Percentiles rank a stretch among this genome's conserved stretches.
These are phyloP conservation scores for Daldinia eschscholtzii DNA, from an alignment of 2,329 filamentous ascomycete genomes.

Conservation along the genomic window DNA sequence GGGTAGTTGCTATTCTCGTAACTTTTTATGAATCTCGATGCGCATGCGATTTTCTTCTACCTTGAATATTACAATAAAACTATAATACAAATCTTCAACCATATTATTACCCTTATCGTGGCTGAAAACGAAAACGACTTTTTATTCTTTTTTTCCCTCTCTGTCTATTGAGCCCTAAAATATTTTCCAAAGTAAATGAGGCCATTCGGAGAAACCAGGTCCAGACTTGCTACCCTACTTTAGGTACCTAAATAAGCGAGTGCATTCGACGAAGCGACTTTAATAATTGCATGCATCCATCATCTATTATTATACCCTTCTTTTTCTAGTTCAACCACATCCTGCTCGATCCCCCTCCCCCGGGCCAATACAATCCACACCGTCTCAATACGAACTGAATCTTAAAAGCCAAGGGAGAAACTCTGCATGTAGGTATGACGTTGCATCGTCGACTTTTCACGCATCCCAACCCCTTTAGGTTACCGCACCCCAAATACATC, in stretches of 20 bases:
- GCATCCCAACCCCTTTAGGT: conserved; percentile 34
- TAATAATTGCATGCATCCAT: conserved; percentile 8
- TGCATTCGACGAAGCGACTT: not conserved
- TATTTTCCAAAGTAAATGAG: conserved; percentile 2
- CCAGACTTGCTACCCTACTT: not conserved
- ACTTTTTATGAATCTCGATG: conserved; percentile 30
- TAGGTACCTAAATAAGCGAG: conserved; percentile 1
- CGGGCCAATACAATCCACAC: conserved; percentile 5
- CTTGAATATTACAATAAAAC: too few species aligned
- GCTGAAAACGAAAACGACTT: not conserved
- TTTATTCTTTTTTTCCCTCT: conserved; percentile 1
- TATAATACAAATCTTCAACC: not conserved
- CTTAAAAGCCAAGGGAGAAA: not conserved
- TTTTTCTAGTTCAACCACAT: not conserved
- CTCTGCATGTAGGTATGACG: conserved; percentile 47
- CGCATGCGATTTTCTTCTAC: conserved; percentile 2
- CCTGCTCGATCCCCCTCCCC: not conserved
- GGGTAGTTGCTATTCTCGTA: conserved; percentile 8
- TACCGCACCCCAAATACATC: conserved; percentile 27
- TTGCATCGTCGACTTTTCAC: conserved; percentile 38
- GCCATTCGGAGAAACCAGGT: conserved; percentile 21
- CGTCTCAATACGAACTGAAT: not conserved
- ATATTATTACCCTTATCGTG: not conserved
- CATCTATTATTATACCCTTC: conserved; percentile 8
- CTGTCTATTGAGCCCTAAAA: not conserved